A percentile compares a stretch with the other conserved stretches of the same genome.
Evolutionary conservation across 208 protist genomes (phyloP).

Genomic region (Leishmania aethiopica): DNA sequence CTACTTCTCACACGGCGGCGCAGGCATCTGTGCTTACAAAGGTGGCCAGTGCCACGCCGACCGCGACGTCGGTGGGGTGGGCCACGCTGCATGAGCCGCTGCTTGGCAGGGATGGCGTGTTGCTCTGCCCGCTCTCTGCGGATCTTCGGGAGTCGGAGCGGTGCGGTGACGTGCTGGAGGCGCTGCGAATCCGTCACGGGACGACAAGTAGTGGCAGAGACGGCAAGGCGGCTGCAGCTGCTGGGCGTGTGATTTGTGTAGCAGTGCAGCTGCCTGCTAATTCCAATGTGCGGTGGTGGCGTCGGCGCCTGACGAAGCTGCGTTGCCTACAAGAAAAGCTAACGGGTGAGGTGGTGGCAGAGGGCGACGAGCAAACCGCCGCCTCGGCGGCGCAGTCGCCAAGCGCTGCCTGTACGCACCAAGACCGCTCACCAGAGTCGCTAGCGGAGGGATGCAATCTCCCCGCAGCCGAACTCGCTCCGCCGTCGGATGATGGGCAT

Average conservation of each 20-base stretch:
- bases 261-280: constrained; percentile 26
- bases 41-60: neutral
- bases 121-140: constrained; percentile 47
- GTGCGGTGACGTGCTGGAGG: neutral
- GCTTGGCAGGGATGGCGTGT: constrained; percentile 50
- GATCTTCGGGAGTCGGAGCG: constrained; percentile 29
- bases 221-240: neutral
- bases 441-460: neutral
- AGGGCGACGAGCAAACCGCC: constrained; percentile 10
- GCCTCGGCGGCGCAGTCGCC: neutral
- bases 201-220: neutral
- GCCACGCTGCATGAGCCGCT: constrained; percentile 57
- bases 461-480: neutral
- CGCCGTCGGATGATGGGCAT: neutral
- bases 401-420: neutral
- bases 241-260: constrained; percentile 15
- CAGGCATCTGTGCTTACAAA: neutral
- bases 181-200: too few species aligned
- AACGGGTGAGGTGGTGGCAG: constrained; percentile 8
- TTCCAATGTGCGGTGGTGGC: constrained; percentile 22
- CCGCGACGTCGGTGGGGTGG: constrained; percentile 40
- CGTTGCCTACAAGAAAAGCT: constrained; percentile 1
- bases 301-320: constrained; percentile 15
- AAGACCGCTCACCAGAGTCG: neutral
- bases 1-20: neutral